Percentiles rank a stretch among this genome's conserved stretches.
phyloP scores from a whole-genome alignment of 306 rosid species.

The Trifolium pratense region DNA sequence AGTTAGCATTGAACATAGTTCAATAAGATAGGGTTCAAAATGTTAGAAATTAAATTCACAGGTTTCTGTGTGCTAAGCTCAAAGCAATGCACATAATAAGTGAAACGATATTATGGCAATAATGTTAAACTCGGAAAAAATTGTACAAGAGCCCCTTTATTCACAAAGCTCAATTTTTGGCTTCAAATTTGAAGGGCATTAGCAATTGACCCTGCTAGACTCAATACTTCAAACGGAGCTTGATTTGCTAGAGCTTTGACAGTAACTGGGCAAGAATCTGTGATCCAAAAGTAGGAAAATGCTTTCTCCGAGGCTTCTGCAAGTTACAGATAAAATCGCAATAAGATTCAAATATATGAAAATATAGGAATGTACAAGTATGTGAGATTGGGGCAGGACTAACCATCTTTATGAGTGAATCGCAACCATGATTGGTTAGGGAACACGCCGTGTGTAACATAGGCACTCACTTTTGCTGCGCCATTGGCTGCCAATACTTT shows the following conservation, averaged over 20 bases:
- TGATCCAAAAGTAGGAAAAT: constrained; percentile 91
- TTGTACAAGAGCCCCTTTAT: constrained; percentile 33
- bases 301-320: constrained; percentile 56
- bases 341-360: background rate
- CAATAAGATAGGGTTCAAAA: background rate
- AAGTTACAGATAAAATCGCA: constrained; percentile 3
- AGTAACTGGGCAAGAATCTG: constrained; percentile 91
- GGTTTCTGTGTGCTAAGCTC: constrained; percentile 29
- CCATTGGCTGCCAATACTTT: constrained; percentile 90
- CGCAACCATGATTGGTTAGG: constrained; percentile 84
- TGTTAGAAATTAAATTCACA: background rate
- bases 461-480: constrained; percentile 91
- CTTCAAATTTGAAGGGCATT: constrained; percentile 75
- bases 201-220: constrained; percentile 91
- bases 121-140: background rate
- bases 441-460: constrained; percentile 91
- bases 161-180: constrained; percentile 24
- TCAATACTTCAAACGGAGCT: constrained; percentile 89
- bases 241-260: constrained; percentile 70
- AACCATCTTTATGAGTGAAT: constrained; percentile 75
- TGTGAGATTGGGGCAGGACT: constrained; percentile 27
- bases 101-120: constrained; percentile 30
- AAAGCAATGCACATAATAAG: constrained; percentile 11
- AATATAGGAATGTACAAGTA: background rate
- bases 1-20: constrained; percentile 22